Evolutionary conservation across 306 rosid species (phyloP).

Genomic region (Carpinus viminea): DNA sequence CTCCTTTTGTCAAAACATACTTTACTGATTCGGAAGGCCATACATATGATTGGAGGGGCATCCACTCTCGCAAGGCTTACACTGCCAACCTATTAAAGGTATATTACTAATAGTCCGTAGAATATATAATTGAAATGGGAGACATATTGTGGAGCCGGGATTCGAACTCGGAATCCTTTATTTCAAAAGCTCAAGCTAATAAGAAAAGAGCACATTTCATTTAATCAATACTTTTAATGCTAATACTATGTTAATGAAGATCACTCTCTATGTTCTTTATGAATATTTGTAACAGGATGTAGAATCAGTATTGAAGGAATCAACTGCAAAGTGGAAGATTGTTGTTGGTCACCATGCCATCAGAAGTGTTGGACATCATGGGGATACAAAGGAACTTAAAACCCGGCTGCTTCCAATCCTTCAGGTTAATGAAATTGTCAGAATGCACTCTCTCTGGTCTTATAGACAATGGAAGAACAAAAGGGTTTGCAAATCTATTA

Average conservation of each 20-base stretch:
- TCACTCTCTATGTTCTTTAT: not conserved
- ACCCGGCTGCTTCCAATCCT: slow-evolving; percentile 49
- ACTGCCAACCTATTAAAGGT: slow-evolving; percentile 43
- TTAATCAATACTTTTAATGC: too few species aligned
- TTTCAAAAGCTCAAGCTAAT: too few species aligned
- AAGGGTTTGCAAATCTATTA: not conserved
- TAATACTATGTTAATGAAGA: not conserved
- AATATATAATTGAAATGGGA: too few species aligned
- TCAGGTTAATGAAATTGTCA: slow-evolving; percentile 29
- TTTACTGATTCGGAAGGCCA: slow-evolving; percentile 34
- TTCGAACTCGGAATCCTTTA: too few species aligned
- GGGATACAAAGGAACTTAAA: slow-evolving; percentile 39
- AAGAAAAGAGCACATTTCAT: too few species aligned
- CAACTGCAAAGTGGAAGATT: slow-evolving; percentile 44
- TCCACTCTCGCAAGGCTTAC: slow-evolving; percentile 42
- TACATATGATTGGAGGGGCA: slow-evolving; percentile 44
- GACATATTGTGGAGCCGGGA: too few species aligned
- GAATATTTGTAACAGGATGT: slow-evolving; percentile 25
- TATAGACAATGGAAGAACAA: not conserved
- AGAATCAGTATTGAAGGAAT: slow-evolving; percentile 29
- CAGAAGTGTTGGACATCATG: slow-evolving; percentile 43
- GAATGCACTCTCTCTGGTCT: not conserved
- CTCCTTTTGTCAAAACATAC: slow-evolving; percentile 51
- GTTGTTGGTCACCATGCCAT: slow-evolving; percentile 46
- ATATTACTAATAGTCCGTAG: not conserved